Evolutionary conservation across 192 early-diverging fungal genomes (phyloP).

Genomic region (Polychytrium aggregatum): DNA sequence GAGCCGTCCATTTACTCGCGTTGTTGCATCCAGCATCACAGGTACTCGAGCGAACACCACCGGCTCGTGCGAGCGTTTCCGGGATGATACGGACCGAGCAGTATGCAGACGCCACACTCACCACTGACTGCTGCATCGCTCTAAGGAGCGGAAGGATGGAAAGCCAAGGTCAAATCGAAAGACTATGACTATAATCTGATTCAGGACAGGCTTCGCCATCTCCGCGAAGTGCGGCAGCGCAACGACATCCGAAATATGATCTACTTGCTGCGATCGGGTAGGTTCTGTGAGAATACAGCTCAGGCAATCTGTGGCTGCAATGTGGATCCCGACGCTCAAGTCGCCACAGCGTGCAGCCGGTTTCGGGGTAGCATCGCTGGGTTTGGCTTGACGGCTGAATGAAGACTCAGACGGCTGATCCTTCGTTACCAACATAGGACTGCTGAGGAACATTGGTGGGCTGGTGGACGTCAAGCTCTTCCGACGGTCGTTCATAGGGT

Average conservation of each 20-base stretch:
- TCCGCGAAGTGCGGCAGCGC: slow-evolving; percentile 29
- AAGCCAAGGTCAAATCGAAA: too few relatives aligned
- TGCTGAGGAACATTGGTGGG: slow-evolving; percentile 65
- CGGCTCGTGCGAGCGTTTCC: too few relatives aligned
- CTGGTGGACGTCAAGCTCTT: slow-evolving; percentile 54
- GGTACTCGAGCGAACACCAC: too few relatives aligned
- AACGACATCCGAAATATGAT: slow-evolving; percentile 39
- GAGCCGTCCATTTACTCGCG: too few relatives aligned
- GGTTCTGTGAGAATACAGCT: not conserved
- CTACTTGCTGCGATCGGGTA: slow-evolving; percentile 49
- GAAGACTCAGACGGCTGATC: not conserved
- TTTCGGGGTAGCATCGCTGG: not conserved
- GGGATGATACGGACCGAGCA: too few relatives aligned
- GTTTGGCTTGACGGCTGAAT: not conserved
- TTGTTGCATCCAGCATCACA: too few relatives aligned
- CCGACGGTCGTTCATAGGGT: slow-evolving; percentile 45
- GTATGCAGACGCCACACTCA: too few relatives aligned
- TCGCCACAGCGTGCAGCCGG: too few relatives aligned
- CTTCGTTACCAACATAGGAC: slow-evolving; percentile 21
- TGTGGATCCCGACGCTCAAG: too few relatives aligned
- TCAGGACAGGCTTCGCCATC: slow-evolving; percentile 30
- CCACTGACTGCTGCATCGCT: too few relatives aligned
- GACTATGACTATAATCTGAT: slow-evolving; percentile 65
- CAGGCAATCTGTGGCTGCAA: too few relatives aligned
- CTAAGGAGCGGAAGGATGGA: too few relatives aligned